phyloP scores from a whole-genome alignment of 1,139 yeast species.

The Arxiozyma heterogenica region DNA sequence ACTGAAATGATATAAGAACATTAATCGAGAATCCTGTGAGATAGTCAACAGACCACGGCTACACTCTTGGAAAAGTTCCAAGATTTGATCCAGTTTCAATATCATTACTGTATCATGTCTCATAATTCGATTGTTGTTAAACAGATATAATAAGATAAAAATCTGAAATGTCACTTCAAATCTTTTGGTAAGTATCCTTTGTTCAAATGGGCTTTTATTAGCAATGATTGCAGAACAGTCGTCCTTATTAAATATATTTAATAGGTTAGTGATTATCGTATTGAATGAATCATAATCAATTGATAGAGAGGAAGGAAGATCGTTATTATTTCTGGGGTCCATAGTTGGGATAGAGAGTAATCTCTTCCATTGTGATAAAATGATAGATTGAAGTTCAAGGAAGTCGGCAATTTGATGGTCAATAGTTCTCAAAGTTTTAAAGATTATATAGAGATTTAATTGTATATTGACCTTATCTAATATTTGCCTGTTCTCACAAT shows the following conservation, averaged over 20 bases:
- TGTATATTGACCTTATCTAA: background rate
- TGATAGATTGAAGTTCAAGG: background rate
- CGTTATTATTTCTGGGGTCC: background rate
- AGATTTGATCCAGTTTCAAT: background rate
- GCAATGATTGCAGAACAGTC: background rate
- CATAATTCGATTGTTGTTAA: too few relatives aligned
- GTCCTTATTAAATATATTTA: too few relatives aligned
- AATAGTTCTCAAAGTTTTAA: background rate
- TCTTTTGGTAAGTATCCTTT: background rate
- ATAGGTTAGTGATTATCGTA: background rate
- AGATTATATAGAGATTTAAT: background rate
- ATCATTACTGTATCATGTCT: background rate
- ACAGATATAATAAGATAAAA: too few relatives aligned
- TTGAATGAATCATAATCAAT: background rate
- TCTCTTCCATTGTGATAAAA: conserved; percentile 1
- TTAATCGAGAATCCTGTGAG: background rate
- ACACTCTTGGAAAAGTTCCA: background rate
- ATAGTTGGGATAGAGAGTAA: background rate
- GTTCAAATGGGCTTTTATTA: background rate
- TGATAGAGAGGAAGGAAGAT: background rate
- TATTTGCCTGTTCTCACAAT: background rate
- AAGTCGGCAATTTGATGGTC: background rate
- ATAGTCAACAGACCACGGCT: background rate
- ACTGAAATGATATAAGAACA: conserved; percentile 15
- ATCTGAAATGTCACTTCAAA: background rate